These are phyloP conservation scores for Senna siamea DNA, from an alignment of 306 rosid genomes.

Conservation along the genomic window DNA sequence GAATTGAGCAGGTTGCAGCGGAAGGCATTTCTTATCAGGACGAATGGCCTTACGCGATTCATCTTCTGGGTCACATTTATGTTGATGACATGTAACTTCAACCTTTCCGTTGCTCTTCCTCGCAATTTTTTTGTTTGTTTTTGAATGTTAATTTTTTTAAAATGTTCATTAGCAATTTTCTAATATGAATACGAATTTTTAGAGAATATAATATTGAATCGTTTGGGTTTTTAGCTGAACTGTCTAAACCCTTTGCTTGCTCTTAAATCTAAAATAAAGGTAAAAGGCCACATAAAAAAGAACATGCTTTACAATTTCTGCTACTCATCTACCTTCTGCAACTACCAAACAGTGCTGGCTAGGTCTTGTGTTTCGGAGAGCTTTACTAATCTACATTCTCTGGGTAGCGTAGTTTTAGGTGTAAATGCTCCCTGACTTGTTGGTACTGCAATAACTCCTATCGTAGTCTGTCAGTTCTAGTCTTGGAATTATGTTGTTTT, in stretches of 20 bases:
- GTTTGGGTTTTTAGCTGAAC: neutral
- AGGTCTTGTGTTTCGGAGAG: neutral
- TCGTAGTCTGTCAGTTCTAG: neutral
- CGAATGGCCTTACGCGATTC: constrained; percentile 71
- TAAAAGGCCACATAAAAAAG: neutral
- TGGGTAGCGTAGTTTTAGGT: neutral
- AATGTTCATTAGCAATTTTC: neutral
- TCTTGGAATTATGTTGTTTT: constrained; percentile 12
- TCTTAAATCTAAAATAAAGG: neutral
- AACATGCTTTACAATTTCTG: neutral
- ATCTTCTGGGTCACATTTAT: constrained; percentile 61
- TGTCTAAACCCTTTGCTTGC: neutral
- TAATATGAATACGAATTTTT: neutral
- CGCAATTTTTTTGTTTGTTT: neutral
- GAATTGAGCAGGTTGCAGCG: constrained; percentile 56
- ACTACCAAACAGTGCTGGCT: neutral
- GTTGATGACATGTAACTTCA: constrained; percentile 57
- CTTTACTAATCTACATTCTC: neutral
- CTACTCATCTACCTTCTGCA: neutral
- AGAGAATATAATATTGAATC: too few species aligned
- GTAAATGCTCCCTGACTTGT: neutral
- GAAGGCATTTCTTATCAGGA: constrained; percentile 67
- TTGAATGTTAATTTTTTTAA: too few species aligned
- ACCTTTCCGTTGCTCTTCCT: neutral
- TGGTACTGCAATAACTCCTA: constrained; percentile 3